These are phyloP conservation scores for Blumeriella jaapii DNA, from an alignment of 2,329 filamentous ascomycete species.

Conservation along the genomic window DNA sequence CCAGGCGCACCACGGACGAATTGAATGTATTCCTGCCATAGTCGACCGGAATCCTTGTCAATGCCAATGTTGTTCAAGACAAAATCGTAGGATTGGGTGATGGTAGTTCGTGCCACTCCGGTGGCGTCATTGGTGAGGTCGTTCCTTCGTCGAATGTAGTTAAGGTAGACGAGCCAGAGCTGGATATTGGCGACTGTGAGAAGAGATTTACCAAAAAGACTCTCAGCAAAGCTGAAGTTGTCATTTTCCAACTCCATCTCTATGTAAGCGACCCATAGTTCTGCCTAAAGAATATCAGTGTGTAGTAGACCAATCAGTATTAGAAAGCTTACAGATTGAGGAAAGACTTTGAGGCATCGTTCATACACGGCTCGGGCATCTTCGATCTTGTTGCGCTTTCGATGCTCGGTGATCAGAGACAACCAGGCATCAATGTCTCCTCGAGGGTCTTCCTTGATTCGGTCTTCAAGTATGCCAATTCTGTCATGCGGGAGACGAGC, in stretches of 20 bases:
- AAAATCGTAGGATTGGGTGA: conserved; percentile 84
- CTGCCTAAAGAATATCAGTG: conserved; percentile 51
- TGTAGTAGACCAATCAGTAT: conserved; percentile 4
- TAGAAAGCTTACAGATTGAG: conserved; percentile 64
- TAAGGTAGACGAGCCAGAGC: conserved; percentile 87
- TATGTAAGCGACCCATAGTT: conserved; percentile 81
- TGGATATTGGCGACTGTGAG: conserved; percentile 70
- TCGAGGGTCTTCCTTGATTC: conserved; percentile 82
- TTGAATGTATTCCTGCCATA: conserved; percentile 92
- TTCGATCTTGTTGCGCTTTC: conserved; percentile 69
- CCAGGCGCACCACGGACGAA: conserved; percentile 87
- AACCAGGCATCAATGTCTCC: conserved; percentile 92
- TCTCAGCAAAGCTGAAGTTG: conserved; percentile 68
- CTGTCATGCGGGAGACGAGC: conserved; percentile 28
- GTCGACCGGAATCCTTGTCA: conserved; percentile 76
- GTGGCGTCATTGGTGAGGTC: conserved; percentile 71
- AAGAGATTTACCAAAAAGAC: conserved; percentile 72
- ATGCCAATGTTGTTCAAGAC: conserved; percentile 82
- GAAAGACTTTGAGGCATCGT: conserved; percentile 79
- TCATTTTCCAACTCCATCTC: conserved; percentile 84
- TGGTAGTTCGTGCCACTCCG: conserved; percentile 64
- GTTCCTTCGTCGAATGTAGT: conserved; percentile 87
- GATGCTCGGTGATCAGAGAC: conserved; percentile 73
- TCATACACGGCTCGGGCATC: conserved; percentile 72
- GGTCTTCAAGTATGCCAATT: conserved; percentile 57